Evolutionary conservation across 2,329 filamentous ascomycete genomes (phyloP).

Genomic region (Fusarium torreyae): DNA sequence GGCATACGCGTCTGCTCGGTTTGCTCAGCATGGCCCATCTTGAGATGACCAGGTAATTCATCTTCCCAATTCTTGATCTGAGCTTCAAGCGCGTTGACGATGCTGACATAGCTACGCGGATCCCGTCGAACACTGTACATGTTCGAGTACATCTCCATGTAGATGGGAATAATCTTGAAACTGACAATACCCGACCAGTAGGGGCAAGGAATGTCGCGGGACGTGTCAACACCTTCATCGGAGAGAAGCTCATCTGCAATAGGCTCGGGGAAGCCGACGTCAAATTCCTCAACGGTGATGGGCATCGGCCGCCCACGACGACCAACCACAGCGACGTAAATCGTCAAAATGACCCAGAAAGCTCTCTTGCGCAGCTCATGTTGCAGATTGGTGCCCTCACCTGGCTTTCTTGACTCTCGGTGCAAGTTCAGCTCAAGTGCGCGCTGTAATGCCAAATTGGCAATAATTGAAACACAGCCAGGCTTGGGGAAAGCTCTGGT

Average conservation of each 20-base stretch:
- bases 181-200: constrained; percentile 77
- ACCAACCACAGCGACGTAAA: constrained; percentile 79
- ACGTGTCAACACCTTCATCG: constrained; percentile 73
- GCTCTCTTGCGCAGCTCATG: constrained; percentile 83
- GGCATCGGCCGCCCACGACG: constrained; percentile 85
- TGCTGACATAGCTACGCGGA: constrained; percentile 73
- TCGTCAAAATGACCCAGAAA: constrained; percentile 80
- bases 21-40: constrained; percentile 60
- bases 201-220: constrained; percentile 71
- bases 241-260: constrained; percentile 80
- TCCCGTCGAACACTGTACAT: constrained; percentile 80
- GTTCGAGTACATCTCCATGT: constrained; percentile 81
- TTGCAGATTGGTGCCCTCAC: constrained; percentile 69
- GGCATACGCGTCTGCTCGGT: constrained; percentile 63
- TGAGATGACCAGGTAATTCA: constrained; percentile 73
- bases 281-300: constrained; percentile 80
- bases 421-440: constrained; percentile 84
- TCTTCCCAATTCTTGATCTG: constrained; percentile 75
- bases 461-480: constrained; percentile 79
- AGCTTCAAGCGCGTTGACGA: constrained; percentile 76
- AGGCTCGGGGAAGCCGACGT: constrained; percentile 81
- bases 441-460: constrained; percentile 74
- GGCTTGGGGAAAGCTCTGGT: constrained; percentile 85
- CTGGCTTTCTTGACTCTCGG: constrained; percentile 71
- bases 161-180: constrained; percentile 76